These are phyloP conservation scores for Linnemannia hyalina DNA, from an alignment of 192 early-diverging fungal species.

Conservation along the genomic window DNA sequence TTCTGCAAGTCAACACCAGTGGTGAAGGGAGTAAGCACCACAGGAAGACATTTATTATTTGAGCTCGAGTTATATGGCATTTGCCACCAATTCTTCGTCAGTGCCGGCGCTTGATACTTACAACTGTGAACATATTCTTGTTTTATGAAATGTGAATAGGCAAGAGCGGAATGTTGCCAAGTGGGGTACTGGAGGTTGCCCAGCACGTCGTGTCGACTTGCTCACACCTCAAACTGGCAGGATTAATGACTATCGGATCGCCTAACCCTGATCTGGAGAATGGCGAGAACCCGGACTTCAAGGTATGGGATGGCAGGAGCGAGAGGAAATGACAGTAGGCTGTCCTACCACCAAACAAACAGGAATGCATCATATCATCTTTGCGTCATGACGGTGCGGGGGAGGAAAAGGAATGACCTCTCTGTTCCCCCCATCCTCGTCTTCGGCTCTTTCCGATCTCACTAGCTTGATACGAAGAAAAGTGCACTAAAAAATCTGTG, in stretches of 20 bases:
- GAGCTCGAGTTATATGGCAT: not conserved
- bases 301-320: conserved; percentile 53
- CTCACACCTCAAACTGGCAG: conserved; percentile 75
- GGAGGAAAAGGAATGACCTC: not conserved
- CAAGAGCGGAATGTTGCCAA: conserved; percentile 83
- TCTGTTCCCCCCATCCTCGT: not conserved
- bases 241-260: conserved; percentile 98
- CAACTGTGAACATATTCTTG: too few species aligned
- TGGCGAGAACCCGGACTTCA: conserved; percentile 81
- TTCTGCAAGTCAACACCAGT: conserved; percentile 97
- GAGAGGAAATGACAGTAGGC: not conserved
- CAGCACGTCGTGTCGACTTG: conserved; percentile 77
- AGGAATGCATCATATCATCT: not conserved
- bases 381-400: not conserved
- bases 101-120: not conserved
- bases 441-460: not conserved
- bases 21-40: conserved; percentile 77
- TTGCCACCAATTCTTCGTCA: not conserved
- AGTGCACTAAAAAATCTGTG: not conserved
- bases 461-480: not conserved
- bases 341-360: not conserved
- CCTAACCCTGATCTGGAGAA: conserved; percentile 61
- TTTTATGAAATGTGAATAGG: conserved; percentile 45
- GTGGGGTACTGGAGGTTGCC: conserved; percentile 67
- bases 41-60: not conserved